Percentiles rank a stretch among this genome's conserved stretches.
phyloP scores from a whole-genome alignment of 495 filamentous ascomycete species.

The Lasiosphaeria miniovina region DNA sequence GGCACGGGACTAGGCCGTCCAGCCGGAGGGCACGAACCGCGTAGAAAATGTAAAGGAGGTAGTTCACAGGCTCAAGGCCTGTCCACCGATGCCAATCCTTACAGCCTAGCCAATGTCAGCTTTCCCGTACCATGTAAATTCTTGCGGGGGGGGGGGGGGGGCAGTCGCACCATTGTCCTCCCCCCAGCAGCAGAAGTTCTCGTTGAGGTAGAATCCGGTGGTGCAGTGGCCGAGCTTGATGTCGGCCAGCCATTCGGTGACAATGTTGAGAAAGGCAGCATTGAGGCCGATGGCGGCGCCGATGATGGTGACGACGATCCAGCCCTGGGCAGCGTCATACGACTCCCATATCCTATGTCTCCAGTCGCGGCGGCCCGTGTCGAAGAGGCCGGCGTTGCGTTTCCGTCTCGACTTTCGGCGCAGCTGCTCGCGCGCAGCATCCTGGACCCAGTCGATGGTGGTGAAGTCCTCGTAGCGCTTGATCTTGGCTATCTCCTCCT shows the following conservation, averaged over 20 bases:
- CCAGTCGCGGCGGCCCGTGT: constrained; percentile 73
- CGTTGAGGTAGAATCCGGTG: constrained; percentile 95
- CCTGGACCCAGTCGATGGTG: constrained; percentile 99
- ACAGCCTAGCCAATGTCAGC: constrained; percentile 59
- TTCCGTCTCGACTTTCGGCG: constrained; percentile 71
- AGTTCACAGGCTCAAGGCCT: constrained; percentile 72
- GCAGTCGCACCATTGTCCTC: constrained; percentile 67
- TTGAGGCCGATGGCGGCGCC: constrained; percentile 91
- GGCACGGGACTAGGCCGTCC: not conserved
- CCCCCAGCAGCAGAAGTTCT: constrained; percentile 98
- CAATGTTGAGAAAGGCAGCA: constrained; percentile 89
- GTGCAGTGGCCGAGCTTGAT: constrained; percentile 92
- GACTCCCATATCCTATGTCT: constrained; percentile 76
- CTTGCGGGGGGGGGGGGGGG: too few species aligned
- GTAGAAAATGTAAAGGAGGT: constrained; percentile 83
- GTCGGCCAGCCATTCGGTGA: constrained; percentile 96
- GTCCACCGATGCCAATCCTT: constrained; percentile 91
- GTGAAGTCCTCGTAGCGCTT: constrained; percentile 97
- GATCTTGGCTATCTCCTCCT: constrained; percentile 95
- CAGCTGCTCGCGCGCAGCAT: constrained; percentile 86
- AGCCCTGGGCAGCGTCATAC: constrained; percentile 95
- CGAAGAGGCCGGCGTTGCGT: constrained; percentile 72
- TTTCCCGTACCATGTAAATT: not conserved
- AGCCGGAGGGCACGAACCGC: constrained; percentile 55
- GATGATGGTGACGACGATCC: constrained; percentile 95